These are phyloP conservation scores for Penicillium decumbens DNA, from an alignment of 2,329 filamentous ascomycete species.

Conservation along the genomic window DNA sequence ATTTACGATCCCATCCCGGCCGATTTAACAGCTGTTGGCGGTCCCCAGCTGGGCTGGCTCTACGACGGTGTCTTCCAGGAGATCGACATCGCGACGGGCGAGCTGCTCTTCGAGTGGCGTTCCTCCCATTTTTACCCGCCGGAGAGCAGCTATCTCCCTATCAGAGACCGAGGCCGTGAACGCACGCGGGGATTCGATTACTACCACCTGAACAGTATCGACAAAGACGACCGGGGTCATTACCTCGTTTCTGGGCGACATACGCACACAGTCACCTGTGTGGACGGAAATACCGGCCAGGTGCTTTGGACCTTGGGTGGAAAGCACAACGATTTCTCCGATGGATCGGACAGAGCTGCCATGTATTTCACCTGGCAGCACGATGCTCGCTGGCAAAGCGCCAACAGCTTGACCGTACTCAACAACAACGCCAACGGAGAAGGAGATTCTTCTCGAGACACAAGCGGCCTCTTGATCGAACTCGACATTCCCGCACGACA, in stretches of 20 bases:
- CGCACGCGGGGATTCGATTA: conserved; percentile 45
- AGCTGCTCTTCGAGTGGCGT: conserved; percentile 46
- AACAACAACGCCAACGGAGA: conserved; percentile 26
- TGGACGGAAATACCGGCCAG: conserved; percentile 32
- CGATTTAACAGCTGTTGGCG: conserved; percentile 41
- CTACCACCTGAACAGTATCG: conserved; percentile 53
- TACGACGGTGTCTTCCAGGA: conserved; percentile 44
- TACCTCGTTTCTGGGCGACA: conserved; percentile 44
- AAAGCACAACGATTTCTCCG: conserved; percentile 27
- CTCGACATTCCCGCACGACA: conserved; percentile 8
- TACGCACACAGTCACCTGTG: conserved; percentile 36
- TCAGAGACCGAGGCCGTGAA: conserved; percentile 14
- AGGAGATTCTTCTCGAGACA: conserved; percentile 9
- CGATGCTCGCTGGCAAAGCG: conserved; percentile 27
- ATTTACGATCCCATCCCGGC: conserved; percentile 40
- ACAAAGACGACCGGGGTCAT: conserved; percentile 45
- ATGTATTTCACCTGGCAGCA: conserved; percentile 30
- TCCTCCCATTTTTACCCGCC: conserved; percentile 40
- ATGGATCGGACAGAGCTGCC: conserved; percentile 21
- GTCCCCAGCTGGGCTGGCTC: conserved; percentile 39
- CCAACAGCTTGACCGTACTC: conserved; percentile 23
- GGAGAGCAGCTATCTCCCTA: conserved; percentile 18
- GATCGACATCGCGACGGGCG: conserved; percentile 41
- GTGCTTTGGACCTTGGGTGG: conserved; percentile 29
- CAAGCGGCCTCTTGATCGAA: conserved; percentile 16